Base-by-base conservation (phyloP, 139 green algal species). In the Chlorella sorokiniana region DNA sequence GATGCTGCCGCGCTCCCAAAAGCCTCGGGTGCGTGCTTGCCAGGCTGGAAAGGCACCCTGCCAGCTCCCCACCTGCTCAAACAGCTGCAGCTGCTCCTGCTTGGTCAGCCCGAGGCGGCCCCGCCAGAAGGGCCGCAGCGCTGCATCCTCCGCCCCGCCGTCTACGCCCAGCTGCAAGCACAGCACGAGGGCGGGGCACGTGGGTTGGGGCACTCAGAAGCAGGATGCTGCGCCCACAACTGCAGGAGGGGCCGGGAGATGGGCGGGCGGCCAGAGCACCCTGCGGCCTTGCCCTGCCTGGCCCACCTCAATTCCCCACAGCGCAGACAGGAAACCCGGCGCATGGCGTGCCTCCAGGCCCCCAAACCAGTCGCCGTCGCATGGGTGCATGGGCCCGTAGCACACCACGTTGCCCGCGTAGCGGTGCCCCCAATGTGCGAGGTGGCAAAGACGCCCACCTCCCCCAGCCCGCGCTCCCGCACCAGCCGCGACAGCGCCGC, bases 401-500 rank as follows among this genome's bases (percentile, higher is more conserved):
- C 84, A 81, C n/a, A 88, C n/a, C 31, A 92, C 86, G 64, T 92
- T 92, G 54, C 84, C 88, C 16, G 88, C 88, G 63, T 87, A 90
- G 81, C 91, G 44, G 61, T 81, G 75, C 7, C 82, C 61, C 62
- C 76, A 33, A 71, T 48, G 61, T 72, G 61, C n/a, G 42, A 64
- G 42, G 62, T 81, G 29, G 80, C 83, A 78, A 84, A 87, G 61
- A 87, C 81, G 10, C 69, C 67, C 42, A 44, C 48, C 22, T 64
- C 33, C 68, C 56, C 20, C 33, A 84, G 68, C 22, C 61, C 61
- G 0, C 48, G 45, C 42, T 67, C 29, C 62, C 31, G 27, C 23
- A 83, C 44, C 1, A 88, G 45, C 23, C 25, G 61, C 16, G 42
- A 45, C 77, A 91, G 41, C 16, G 48, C 51, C 4, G 52, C 42